Base-by-base conservation (phyloP, 768 basidiomycete genomes). In the Xanthoconium purpureum region DNA sequence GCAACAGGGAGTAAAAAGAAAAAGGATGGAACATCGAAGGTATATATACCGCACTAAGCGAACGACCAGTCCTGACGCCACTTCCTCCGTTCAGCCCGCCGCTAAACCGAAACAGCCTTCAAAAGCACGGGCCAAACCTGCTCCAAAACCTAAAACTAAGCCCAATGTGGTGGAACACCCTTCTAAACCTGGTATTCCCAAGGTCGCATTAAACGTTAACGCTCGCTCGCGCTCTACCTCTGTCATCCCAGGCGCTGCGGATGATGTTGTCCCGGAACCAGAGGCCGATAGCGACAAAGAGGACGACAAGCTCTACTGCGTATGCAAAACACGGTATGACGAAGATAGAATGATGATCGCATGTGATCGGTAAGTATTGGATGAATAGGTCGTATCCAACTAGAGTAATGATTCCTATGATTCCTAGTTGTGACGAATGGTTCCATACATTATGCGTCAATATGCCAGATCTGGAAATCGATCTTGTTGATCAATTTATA, bases 341-440 rank as follows among this genome's bases (percentile, higher is more conserved):
- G 89, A 93, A 68, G 90, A 92, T 66, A 78, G 82, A 50, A 80
- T 88, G 58, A 96, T 96, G 94, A 94, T 96, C 69, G 94, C 91
- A 29, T 96, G 94, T 67, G 94, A 96, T 75, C 81, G 85, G 91
- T 92, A 62, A 52, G 88, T 71, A 38, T 44, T 36, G 32, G 6
- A 29, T 46, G 33, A 38, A 47, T 5, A 38, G 24, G 24, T 44
- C 0, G 29, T 36, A 32, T 46, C 20, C 56, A 17, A 18, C 47
- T 52, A 6, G 53, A 47, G 7, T 13, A 24, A 36, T 20, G 47
- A 17, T 18, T 42, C n/a, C 17, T 54, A 36, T 20, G 47, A 17
- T 18, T 42, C n/a, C 17, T 54, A 94, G 93, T 30, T 96, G 94
- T 71, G 94, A 95, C 65, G 90, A 94, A 58, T 97, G 94, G 94